Evolutionary conservation across 371 early-diverging fungal species (phyloP).

Genomic region (Batrachochytrium dendrobatidis): DNA sequence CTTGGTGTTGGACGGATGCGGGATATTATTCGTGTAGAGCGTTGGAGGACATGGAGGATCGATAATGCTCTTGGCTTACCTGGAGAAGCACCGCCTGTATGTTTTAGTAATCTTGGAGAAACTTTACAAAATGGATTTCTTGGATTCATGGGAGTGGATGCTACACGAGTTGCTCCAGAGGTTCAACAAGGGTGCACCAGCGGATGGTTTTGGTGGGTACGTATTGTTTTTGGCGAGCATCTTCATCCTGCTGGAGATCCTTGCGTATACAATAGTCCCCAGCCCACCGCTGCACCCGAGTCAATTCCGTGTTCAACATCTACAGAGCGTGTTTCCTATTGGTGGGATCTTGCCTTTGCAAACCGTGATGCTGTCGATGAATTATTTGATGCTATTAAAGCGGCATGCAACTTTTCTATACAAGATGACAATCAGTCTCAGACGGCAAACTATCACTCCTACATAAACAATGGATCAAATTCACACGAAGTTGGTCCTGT

Average conservation of each 20-base stretch:
- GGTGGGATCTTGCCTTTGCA: slow-evolving; percentile 4
- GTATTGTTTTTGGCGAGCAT: slow-evolving; percentile 24
- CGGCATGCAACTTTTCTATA: neutral
- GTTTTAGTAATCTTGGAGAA: slow-evolving; percentile 10
- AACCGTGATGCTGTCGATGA: slow-evolving; percentile 4
- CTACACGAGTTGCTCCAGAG: neutral
- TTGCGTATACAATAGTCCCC: neutral
- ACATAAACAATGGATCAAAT: too few relatives aligned
- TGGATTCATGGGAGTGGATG: slow-evolving; percentile 14
- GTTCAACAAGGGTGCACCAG: slow-evolving; percentile 20
- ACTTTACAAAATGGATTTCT: slow-evolving; percentile 29
- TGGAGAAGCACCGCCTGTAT: neutral
- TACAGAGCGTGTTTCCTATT: neutral
- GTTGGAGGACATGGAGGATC: slow-evolving; percentile 39
- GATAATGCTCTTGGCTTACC: slow-evolving; percentile 2
- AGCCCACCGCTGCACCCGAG: neutral
- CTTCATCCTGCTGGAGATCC: neutral
- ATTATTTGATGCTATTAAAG: neutral
- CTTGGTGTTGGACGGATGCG: slow-evolving; percentile 26
- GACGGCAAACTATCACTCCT: too few relatives aligned
- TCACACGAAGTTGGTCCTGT: too few relatives aligned
- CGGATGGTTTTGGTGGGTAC: slow-evolving; percentile 43
- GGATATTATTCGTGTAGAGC: slow-evolving; percentile 30
- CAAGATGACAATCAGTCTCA: neutral
- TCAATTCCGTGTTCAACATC: neutral